These are phyloP conservation scores for Chrysoporthe puriensis DNA, from an alignment of 2,329 filamentous ascomycete species.

Conservation along the genomic window DNA sequence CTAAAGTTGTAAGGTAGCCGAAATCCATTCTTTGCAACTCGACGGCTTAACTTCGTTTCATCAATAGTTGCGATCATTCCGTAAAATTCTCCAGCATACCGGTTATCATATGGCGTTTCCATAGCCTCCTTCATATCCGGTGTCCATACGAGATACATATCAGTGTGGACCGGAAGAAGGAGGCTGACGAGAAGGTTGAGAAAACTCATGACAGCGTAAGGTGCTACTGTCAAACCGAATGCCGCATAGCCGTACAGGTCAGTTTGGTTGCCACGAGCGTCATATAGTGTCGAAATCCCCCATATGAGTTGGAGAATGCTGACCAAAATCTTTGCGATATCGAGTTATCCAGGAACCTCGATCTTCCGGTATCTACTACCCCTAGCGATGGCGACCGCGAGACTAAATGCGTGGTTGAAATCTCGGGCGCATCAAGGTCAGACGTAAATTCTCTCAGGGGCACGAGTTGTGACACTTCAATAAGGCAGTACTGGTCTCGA, in stretches of 20 bases:
- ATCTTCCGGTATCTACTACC: not conserved
- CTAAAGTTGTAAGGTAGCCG: not conserved
- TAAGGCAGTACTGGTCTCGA: not conserved
- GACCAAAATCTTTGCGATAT: not conserved
- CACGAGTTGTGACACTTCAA: not conserved
- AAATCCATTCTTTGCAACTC: no score
- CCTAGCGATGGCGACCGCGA: not conserved
- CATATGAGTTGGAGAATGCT: slow-evolving; percentile 4
- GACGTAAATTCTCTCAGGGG: not conserved
- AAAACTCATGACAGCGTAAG: slow-evolving; percentile 38
- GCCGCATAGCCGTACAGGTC: slow-evolving; percentile 37
- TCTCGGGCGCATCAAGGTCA: not conserved
- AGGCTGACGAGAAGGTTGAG: slow-evolving; percentile 31
- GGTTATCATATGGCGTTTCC: not conserved
- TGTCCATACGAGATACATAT: slow-evolving; percentile 7
- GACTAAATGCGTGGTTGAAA: no score
- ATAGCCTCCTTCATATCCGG: slow-evolving; percentile 1
- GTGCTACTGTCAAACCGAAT: slow-evolving; percentile 38
- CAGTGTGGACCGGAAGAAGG: not conserved
- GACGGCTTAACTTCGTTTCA: not conserved
- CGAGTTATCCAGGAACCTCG: not conserved
- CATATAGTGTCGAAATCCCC: slow-evolving; percentile 31
- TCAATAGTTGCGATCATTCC: slow-evolving; percentile 1
- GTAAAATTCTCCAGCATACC: not conserved
- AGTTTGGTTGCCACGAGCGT: slow-evolving; percentile 34